Evolutionary conservation across 257 asterid genomes (phyloP), one percentile per base, ranked within the genome.

Genomic region (Leptodermis oblonga): DNA sequence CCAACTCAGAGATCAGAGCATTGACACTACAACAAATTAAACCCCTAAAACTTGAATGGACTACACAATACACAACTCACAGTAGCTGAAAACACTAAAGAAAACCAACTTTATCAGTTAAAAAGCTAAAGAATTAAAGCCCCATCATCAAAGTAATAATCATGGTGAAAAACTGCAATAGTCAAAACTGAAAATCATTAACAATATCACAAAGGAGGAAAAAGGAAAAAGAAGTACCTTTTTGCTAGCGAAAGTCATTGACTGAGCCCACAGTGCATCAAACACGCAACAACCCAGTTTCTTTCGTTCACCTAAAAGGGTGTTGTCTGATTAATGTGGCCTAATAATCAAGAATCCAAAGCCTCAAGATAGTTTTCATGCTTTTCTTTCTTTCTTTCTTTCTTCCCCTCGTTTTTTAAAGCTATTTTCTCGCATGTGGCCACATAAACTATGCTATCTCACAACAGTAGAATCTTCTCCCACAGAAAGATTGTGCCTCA

Each of bases 301-400:
- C 54, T 72, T 78, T 70, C 74, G 68, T 78, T 70, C 74, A 70
- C 81, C 46, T 66, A 79, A 68, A 69, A 61, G 52, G 65, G 73
- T 58, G 48, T 82, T 58, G 48, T 82, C 81, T 84, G 86, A 79
- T 75, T 85, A 22, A 73, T 75, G 69, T 76, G 70, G 84, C 70
- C 46, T 72, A 18, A 75, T 54, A 67, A 72, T 56, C 77, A 76
- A 83, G 96, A 85, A 85, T 86, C 88, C 94, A 78, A 88, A 76
- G 92, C 79, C 74, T 66, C 33, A 7, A 11, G 4, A 63, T n/a
- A 45, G 20, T 18, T 53, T 36, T 14, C 63, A 4, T 43, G 5
- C 2, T 36, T 60, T 37, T 54, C 48, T 37, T 22, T n/a, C 18
- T 28, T 0, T 10, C 59, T 37, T 65, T 34, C 0, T 61, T 41